A percentile compares a stretch with the other conserved stretches of the same genome.
Conservation (phyloP, 257 asterid genomes). For the Solanum chaucha region DNA sequence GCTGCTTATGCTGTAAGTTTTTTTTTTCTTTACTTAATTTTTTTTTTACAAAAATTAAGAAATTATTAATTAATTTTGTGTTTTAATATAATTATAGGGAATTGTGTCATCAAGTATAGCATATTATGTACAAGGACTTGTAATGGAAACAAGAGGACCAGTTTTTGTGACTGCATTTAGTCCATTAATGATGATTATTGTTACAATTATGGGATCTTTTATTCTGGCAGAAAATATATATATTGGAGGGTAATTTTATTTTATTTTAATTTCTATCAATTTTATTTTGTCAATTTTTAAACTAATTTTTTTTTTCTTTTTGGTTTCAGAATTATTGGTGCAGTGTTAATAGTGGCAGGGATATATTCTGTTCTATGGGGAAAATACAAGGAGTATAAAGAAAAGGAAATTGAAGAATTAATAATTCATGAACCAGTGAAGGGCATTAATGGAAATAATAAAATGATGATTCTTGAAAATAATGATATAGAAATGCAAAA, state of each 20-base stretch:
- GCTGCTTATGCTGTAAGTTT: slow-evolving; percentile 79
- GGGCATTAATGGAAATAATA: slow-evolving; percentile 6
- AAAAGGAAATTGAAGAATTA: slow-evolving; percentile 21
- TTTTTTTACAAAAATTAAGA: not conserved
- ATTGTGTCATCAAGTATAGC: slow-evolving; percentile 83
- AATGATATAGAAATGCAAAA: slow-evolving; percentile 20
- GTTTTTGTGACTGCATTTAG: slow-evolving; percentile 87
- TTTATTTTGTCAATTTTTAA: not conserved
- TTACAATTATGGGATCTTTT: slow-evolving; percentile 87
- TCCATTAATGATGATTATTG: slow-evolving; percentile 88
- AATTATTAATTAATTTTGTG: not conserved
- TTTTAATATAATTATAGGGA: slow-evolving; percentile 36
- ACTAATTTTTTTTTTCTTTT: no score
- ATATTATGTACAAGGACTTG: slow-evolving; percentile 82
- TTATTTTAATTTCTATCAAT: no score
- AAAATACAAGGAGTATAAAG: slow-evolving; percentile 41
- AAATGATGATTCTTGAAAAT: slow-evolving; percentile 19
- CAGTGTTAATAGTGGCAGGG: slow-evolving; percentile 37
- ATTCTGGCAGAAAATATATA: slow-evolving; percentile 70
- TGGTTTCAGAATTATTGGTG: slow-evolving; percentile 35
- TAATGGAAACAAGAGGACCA: slow-evolving; percentile 77
- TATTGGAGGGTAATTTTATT: slow-evolving; percentile 57
- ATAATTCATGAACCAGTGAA: slow-evolving; percentile 38
- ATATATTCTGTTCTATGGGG: slow-evolving; percentile 51
- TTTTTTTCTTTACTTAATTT: no score